Evolutionary conservation across 2,329 filamentous ascomycete species (phyloP).

Genomic region (Alternaria angustiovoidea): DNA sequence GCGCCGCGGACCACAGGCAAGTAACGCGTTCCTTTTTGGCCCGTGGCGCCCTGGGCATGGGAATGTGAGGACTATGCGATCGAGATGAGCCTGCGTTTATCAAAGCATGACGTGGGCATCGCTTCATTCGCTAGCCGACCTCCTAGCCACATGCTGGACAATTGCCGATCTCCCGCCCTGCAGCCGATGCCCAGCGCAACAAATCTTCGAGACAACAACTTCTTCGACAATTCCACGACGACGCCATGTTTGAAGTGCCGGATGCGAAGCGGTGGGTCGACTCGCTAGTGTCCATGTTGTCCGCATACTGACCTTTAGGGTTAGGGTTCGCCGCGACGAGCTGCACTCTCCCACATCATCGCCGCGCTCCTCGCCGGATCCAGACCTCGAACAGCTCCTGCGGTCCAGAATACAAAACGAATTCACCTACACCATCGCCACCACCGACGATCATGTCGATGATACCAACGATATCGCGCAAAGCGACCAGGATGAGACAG

Average conservation of each 20-base stretch:
- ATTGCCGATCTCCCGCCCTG: conserved; percentile 19
- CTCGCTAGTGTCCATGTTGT: neutral
- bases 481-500: conserved; percentile 41
- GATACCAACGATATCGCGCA: conserved; percentile 9
- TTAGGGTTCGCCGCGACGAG: conserved; percentile 46
- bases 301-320: conserved; percentile 16
- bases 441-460: neutral
- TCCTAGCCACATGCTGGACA: neutral
- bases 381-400: conserved; percentile 41
- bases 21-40: conserved; percentile 6
- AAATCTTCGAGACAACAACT: conserved; percentile 6
- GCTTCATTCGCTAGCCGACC: neutral
- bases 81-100: neutral
- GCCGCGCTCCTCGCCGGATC: conserved; percentile 47
- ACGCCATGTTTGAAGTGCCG: conserved; percentile 34
- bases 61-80: conserved; percentile 4
- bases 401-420: conserved; percentile 35
- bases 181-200: conserved; percentile 8
- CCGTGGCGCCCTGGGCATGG: neutral
- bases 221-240: neutral
- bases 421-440: conserved; percentile 33
- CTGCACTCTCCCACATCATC: conserved; percentile 46
- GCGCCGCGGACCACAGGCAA: neutral
- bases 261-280: conserved; percentile 36
- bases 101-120: conserved; percentile 6